A percentile compares a stretch with the other conserved stretches of the same genome.
These are phyloP conservation scores for Lignosus rhinocerotis DNA, from an alignment of 1,284 basidiomycete species.

Conservation along the genomic window DNA sequence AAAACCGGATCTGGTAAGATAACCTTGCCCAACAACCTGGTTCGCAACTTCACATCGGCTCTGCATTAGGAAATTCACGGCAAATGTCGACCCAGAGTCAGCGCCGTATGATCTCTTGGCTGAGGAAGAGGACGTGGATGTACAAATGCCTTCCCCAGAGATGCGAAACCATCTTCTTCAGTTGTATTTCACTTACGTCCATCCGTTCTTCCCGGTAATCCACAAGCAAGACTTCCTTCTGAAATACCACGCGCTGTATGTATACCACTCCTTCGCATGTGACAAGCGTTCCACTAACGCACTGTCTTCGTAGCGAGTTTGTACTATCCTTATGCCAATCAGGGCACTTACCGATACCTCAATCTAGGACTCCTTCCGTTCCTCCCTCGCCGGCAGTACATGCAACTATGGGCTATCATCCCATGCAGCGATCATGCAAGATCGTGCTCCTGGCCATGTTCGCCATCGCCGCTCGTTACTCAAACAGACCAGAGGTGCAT, in stretches of 20 bases:
- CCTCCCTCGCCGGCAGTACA: not conserved
- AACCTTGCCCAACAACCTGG: too few relatives aligned
- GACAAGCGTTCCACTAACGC: not conserved
- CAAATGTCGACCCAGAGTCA: slow-evolving; percentile 61
- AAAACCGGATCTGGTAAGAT: slow-evolving; percentile 73
- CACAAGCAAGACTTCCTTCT: slow-evolving; percentile 71
- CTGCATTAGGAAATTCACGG: slow-evolving; percentile 54
- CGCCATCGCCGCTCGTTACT: slow-evolving; percentile 74
- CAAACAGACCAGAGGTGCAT: slow-evolving; percentile 41
- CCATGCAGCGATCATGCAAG: slow-evolving; percentile 65
- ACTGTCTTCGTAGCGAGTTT: slow-evolving; percentile 3
- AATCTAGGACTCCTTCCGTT: not conserved
- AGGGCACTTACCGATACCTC: not conserved
- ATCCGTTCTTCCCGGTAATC: slow-evolving; percentile 76
- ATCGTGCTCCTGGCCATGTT: slow-evolving; percentile 79
- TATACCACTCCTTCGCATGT: not conserved
- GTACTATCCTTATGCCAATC: not conserved
- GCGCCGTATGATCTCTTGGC: slow-evolving; percentile 2
- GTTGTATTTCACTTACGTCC: slow-evolving; percentile 80
- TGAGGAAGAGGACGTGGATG: slow-evolving; percentile 44
- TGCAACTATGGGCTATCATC: slow-evolving; percentile 33
- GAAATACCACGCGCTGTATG: slow-evolving; percentile 61
- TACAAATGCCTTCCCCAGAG: slow-evolving; percentile 54
- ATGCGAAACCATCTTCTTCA: slow-evolving; percentile 69
- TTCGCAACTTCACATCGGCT: too few relatives aligned